Evolutionary conservation across 495 filamentous ascomycete species (phyloP), one percentile per base, ranked within the genome.

Genomic region (Daldinia caldariorum): DNA sequence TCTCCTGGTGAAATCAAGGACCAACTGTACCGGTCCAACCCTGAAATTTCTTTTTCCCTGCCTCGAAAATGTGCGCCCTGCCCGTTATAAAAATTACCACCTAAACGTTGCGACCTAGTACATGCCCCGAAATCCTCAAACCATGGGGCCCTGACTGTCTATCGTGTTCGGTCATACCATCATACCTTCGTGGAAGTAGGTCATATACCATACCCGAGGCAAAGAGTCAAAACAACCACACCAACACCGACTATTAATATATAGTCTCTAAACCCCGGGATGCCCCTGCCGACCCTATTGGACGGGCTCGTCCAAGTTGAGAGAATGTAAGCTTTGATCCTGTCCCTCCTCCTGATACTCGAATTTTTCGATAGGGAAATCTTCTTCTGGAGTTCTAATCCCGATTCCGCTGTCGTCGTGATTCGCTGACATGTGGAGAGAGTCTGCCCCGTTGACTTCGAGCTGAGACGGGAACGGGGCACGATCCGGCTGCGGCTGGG

Each of bases 361-460:
- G 66, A 83, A 89, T 71, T 88, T 89, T 14, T 82, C 82, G 22
- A 83, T 79, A 0, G 82, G 77, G 43, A 87, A 82, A 13, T 88
- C 85, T 61, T 88, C 87, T 20, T 89, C 87, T 4, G 87, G 85
- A 8, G 87, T 85, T 61, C 83, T 72, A 73, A 92, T 89, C 3
- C 88, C 88, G 62, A 92, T 91, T 12, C 88, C 90, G 68, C 89
- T 91, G 75, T 92, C 90, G 67, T 92, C 90, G 60, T 85, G 88
- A 64, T 78, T 79, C 6, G 72, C 47, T 26, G 79, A 74, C 22
- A 45, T 43, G 32, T 62, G 71, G 14, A 76, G 53, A 3, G 66
- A 31, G 16, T 72, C 74, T 49, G 78, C 76, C 22, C 58, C 76
- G 20, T 72, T 72, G 10, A 71, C 69, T 16, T 77, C 71, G 4